Conservation (phyloP, 1,284 basidiomycete genomes). For the Coniferiporia sulphurascens region DNA sequence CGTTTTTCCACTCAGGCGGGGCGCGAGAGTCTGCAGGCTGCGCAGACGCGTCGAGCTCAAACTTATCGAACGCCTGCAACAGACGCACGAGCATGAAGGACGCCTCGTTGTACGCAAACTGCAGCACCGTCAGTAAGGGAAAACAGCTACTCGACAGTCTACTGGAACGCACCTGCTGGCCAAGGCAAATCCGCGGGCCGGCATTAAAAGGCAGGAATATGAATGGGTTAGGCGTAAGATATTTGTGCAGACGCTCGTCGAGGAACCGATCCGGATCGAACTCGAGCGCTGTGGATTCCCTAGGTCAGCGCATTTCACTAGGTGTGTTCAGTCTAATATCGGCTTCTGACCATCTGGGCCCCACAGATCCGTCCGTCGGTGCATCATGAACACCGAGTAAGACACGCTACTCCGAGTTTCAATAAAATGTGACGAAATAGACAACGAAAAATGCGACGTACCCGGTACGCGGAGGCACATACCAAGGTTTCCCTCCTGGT, state of each 20-base stretch:
- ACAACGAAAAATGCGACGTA: slow-evolving; percentile 25
- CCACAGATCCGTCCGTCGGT: slow-evolving; percentile 59
- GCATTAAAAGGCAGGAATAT: slow-evolving; percentile 48
- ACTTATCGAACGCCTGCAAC: slow-evolving; percentile 50
- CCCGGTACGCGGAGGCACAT: slow-evolving; percentile 48
- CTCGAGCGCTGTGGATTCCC: slow-evolving; percentile 27
- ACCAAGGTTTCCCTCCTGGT: slow-evolving; percentile 44
- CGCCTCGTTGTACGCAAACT: slow-evolving; percentile 68
- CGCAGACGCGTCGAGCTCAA: slow-evolving; percentile 41
- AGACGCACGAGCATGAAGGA: slow-evolving; percentile 63
- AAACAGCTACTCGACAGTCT: background rate
- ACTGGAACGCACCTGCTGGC: slow-evolving; percentile 34
- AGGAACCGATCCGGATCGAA: slow-evolving; percentile 46
- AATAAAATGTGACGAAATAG: background rate
- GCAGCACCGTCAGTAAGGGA: background rate
- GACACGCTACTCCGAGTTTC: background rate
- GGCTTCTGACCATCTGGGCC: slow-evolving; percentile 49
- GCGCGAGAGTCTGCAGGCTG: slow-evolving; percentile 40
- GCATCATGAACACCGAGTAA: slow-evolving; percentile 59
- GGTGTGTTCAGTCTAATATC: background rate
- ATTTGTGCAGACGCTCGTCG: slow-evolving; percentile 33
- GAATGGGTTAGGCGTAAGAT: slow-evolving; percentile 38
- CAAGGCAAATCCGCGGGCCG: slow-evolving; percentile 44
- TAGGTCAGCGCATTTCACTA: background rate
- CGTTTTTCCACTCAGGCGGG: slow-evolving; percentile 37